Evolutionary conservation across 768 basidiomycete species (phyloP), one percentile per base, ranked within the genome.

Genomic region (Mycena rosella): DNA sequence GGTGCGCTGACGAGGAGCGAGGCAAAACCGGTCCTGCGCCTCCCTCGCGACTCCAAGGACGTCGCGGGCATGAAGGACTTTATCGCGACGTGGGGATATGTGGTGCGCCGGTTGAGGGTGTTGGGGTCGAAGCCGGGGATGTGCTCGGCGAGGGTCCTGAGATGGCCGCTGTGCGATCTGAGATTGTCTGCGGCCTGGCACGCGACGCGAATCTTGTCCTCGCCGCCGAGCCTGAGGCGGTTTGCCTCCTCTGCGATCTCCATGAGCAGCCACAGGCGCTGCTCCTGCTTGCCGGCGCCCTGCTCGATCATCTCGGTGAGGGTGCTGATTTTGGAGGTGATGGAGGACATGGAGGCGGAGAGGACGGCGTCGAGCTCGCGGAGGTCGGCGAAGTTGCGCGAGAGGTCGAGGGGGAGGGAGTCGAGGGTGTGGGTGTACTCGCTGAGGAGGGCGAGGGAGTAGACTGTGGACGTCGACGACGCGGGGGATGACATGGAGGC

Each of bases 351-450:
- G 68, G 95, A 95, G 48, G 93, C 85, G 72, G 96, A 96, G 72
- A 99, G 88, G 65, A 99, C 98, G 63, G 97, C 98, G 79, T 99
- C 98, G 81, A 99, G 93, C 82, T 99, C 98, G 70, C 96, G 94
- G 60, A 99, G 89, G 85, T 99, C 98, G 14, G 93, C 94, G 78
- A 98, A 94, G 79, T 90, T 91, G 79, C 95, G 91, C 15, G 97
- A 97, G 79, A 99, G 90, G 80, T 98, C 96, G 69, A 93, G 86
- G 65, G 97, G 97, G 62, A 99, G 88, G 24, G 96, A 88, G 82
- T 98, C 96, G 78, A 99, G 91, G 29, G 92, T 91, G 79, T 99
- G 96, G 18, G 90, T 91, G 83, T 95, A 96, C 78, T 96, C 94
- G 63, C 87, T 84, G 73, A 96, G 88, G 65, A 94, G 84, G 45